phyloP scores from a whole-genome alignment of 371 early-diverging fungal species.

The Ordospora pajunii region DNA sequence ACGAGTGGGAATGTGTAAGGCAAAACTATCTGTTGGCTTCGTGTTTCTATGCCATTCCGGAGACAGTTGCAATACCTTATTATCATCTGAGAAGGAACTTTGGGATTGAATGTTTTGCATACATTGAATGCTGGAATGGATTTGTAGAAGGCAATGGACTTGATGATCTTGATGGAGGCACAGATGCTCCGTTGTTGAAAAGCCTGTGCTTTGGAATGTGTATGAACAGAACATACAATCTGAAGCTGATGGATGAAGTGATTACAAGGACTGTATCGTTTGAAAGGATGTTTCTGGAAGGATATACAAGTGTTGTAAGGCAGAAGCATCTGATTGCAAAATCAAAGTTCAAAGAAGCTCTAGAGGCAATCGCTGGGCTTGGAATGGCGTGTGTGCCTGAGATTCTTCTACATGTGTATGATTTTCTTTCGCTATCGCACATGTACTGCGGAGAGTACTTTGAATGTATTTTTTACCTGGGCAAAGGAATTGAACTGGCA shows the following conservation, averaged over 20 bases:
- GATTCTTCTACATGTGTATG: slow-evolving; percentile 7
- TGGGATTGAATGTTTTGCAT: neutral
- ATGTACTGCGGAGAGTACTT: slow-evolving; percentile 7
- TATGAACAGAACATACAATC: neutral
- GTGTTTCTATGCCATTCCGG: neutral
- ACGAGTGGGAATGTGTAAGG: neutral
- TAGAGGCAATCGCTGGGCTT: neutral
- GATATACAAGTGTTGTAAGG: neutral
- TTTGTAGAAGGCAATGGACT: neutral
- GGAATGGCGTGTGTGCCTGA: neutral
- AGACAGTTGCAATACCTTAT: neutral
- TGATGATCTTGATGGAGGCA: neutral
- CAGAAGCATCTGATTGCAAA: neutral
- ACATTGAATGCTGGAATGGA: neutral
- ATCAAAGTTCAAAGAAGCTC: neutral
- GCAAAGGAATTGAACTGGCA: neutral
- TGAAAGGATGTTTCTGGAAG: neutral
- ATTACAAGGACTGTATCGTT: neutral
- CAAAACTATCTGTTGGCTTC: slow-evolving; percentile 1
- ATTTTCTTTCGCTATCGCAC: slow-evolving; percentile 17
- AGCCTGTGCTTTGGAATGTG: neutral
- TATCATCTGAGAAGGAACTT: neutral
- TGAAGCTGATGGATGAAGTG: neutral
- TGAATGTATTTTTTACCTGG: slow-evolving; percentile 22
- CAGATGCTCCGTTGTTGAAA: neutral